These are phyloP conservation scores for Pichia manshurica DNA, from an alignment of 805 yeast genomes.

Conservation along the genomic window DNA sequence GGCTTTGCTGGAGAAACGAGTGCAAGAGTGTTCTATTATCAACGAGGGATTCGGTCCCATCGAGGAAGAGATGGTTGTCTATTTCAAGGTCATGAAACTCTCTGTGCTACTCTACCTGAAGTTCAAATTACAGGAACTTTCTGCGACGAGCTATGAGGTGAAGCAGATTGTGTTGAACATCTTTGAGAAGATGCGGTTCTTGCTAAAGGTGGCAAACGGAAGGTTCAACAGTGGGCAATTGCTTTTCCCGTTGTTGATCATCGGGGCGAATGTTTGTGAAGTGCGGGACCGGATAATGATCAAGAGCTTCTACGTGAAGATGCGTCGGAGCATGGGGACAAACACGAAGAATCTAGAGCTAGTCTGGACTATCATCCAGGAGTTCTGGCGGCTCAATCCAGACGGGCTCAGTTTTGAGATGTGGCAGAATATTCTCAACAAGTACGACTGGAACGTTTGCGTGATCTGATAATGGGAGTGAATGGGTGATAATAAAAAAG, in stretches of 20 bases:
- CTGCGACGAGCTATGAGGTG: slow-evolving; percentile 21
- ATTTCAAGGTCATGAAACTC: slow-evolving; percentile 21
- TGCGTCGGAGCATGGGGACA: slow-evolving; percentile 7
- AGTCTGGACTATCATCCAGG: slow-evolving; percentile 21
- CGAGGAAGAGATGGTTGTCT: slow-evolving; percentile 12
- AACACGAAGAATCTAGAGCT: slow-evolving; percentile 13
- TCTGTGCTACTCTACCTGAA: slow-evolving; percentile 17
- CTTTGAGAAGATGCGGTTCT: slow-evolving; percentile 16
- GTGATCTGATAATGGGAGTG: slow-evolving; percentile 10
- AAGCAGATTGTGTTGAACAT: slow-evolving; percentile 19
- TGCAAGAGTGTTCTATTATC: slow-evolving; percentile 12
- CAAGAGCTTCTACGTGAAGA: slow-evolving; percentile 15
- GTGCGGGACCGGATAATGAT: slow-evolving; percentile 21
- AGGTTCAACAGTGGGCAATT: slow-evolving; percentile 14
- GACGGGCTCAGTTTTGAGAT: slow-evolving; percentile 19
- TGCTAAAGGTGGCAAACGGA: slow-evolving; percentile 9
- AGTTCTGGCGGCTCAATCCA: slow-evolving; percentile 23
- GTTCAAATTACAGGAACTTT: slow-evolving; percentile 18
- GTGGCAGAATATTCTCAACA: slow-evolving; percentile 23
- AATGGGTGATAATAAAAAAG: neutral
- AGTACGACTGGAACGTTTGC: slow-evolving; percentile 23
- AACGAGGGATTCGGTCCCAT: slow-evolving; percentile 7
- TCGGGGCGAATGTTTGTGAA: slow-evolving; percentile 26
- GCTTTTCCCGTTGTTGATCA: slow-evolving; percentile 21
- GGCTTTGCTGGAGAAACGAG: slow-evolving; percentile 10